Conservation (phyloP, 768 basidiomycete species). For the Boletellus sp. region DNA sequence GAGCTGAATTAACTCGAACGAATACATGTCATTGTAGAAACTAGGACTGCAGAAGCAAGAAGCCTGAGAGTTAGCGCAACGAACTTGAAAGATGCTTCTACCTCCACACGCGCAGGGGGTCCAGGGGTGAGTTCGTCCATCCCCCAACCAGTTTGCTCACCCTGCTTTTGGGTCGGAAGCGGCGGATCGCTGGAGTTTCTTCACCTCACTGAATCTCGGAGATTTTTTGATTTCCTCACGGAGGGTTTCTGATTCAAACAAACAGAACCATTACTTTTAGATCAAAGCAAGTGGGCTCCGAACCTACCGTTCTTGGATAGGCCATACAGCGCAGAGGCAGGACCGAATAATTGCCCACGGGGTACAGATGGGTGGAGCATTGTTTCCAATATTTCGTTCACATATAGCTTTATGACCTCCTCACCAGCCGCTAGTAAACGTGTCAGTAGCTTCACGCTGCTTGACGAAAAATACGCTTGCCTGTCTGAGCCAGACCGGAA, state of each 20-base stretch:
- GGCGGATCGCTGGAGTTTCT: no score
- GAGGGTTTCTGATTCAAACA: background rate
- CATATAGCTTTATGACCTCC: background rate
- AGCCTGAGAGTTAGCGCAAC: no score
- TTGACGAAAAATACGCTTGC: background rate
- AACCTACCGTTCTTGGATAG: slow-evolving; percentile 6
- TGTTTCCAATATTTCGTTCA: slow-evolving; percentile 2
- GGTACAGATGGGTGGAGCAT: background rate
- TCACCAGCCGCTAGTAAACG: background rate
- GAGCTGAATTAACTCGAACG: no score
- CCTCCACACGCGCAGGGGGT: no score
- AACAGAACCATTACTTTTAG: background rate
- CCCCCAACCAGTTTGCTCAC: no score
- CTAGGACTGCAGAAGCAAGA: no score
- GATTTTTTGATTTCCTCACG: background rate
- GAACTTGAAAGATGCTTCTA: no score
- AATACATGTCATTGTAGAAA: no score
- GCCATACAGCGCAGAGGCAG: background rate
- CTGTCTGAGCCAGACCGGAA: slow-evolving; percentile 3
- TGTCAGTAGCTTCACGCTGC: background rate
- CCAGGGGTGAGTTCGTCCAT: no score
- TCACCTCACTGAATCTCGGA: background rate
- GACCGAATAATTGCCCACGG: background rate
- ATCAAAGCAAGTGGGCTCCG: no score
- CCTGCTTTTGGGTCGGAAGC: no score